phyloP scores from a whole-genome alignment of 2,329 filamentous ascomycete genomes.

The Chrysoporthe deuterocubensis region DNA sequence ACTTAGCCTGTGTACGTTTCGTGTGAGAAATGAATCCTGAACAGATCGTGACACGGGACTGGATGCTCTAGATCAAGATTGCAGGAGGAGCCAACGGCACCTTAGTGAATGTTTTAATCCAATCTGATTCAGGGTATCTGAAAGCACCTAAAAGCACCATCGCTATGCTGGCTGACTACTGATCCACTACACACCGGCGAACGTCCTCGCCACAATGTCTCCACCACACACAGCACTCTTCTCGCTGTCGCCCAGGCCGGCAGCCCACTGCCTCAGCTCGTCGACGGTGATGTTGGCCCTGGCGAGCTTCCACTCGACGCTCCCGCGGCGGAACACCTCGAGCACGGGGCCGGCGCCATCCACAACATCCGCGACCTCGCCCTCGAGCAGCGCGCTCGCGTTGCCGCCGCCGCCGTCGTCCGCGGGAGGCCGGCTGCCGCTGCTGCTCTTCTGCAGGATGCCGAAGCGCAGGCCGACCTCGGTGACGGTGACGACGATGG shows the following conservation, averaged over 20 bases:
- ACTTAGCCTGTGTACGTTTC: neutral
- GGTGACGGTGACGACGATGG: conserved; percentile 86
- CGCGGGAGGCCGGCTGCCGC: conserved; percentile 16
- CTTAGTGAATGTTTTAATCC: neutral
- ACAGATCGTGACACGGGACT: neutral
- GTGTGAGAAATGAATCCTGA: neutral
- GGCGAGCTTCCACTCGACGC: conserved; percentile 31
- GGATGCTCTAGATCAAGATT: neutral
- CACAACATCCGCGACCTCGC: neutral
- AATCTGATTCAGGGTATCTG: conserved; percentile 4
- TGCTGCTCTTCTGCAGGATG: conserved; percentile 59
- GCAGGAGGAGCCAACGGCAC: neutral
- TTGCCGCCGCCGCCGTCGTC: conserved; percentile 1
- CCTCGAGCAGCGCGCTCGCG: conserved; percentile 4
- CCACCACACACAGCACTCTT: conserved; percentile 36
- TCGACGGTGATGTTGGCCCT: conserved; percentile 35
- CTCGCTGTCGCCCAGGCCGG: conserved; percentile 33
- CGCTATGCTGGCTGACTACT: conserved; percentile 5
- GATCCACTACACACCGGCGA: conserved; percentile 33
- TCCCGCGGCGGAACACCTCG: conserved; percentile 19
- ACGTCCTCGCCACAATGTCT: conserved; percentile 37
- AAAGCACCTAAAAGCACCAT: neutral
- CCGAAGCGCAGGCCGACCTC: conserved; percentile 88
- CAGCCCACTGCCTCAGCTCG: conserved; percentile 36
- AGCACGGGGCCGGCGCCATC: neutral